These are phyloP conservation scores for Striga asiatica DNA, from an alignment of 257 asterid species.

Conservation along the genomic window DNA sequence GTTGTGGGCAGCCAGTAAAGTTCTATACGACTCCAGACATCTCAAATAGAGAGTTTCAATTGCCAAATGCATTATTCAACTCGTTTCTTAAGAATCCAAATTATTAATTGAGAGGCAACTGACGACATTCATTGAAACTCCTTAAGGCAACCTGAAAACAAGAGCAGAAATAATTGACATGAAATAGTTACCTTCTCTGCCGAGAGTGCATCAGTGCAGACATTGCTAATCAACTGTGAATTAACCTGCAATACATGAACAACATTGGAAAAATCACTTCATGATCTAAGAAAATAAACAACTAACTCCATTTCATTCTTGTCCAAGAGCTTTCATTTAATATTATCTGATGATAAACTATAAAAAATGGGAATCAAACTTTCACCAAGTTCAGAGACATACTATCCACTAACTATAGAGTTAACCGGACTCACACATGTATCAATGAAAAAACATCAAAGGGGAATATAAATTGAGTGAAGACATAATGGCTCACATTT, in stretches of 20 bases:
- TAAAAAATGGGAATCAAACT: neutral
- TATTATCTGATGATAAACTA: no score
- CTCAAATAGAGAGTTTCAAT: neutral
- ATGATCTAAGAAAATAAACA: neutral
- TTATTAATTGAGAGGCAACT: neutral
- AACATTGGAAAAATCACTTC: neutral
- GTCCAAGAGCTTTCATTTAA: no score
- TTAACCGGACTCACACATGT: no score
- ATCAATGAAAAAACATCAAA: no score
- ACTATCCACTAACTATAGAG: no score
- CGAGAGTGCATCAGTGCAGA: conserved; percentile 94
- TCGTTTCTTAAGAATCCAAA: neutral
- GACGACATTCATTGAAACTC: conserved; percentile 1
- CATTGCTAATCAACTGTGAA: conserved; percentile 96
- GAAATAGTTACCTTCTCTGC: conserved; percentile 72
- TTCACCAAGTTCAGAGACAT: neutral
- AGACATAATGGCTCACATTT: neutral
- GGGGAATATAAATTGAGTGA: no score
- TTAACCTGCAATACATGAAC: conserved; percentile 55
- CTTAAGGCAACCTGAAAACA: conserved; percentile 6
- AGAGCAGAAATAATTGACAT: neutral
- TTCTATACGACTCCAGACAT: no score
- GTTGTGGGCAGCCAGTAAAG: no score
- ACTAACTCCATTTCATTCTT: neutral
- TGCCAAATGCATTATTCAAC: neutral